phyloP scores from a whole-genome alignment of 1,139 yeast genomes.

The Candida albicans region DNA sequence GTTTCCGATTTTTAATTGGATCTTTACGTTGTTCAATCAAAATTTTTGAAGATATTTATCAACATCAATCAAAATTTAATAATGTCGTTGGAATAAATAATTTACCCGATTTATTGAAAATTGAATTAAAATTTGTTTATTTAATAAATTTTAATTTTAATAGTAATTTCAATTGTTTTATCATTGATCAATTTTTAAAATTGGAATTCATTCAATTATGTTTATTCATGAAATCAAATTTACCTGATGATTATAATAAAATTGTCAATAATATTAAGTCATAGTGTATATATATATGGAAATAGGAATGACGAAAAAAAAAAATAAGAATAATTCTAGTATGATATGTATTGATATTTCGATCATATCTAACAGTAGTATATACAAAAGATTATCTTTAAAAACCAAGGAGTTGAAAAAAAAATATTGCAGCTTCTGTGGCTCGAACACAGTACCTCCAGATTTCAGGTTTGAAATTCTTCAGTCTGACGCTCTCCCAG shows the following conservation, averaged over 20 bases:
- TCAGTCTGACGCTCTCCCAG: constrained; percentile 61
- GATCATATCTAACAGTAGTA: neutral
- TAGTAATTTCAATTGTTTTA: constrained; percentile 39
- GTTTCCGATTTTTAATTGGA: constrained; percentile 41
- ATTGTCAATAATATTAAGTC: neutral
- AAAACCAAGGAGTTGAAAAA: too few species aligned
- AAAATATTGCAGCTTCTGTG: constrained; percentile 46
- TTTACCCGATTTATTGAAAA: constrained; percentile 35
- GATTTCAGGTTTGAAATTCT: constrained; percentile 27
- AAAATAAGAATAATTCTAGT: neutral
- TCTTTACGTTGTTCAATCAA: constrained; percentile 48
- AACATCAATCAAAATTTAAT: constrained; percentile 44
- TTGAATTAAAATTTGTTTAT: constrained; percentile 45
- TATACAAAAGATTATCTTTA: neutral
- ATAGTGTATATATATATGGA: neutral
- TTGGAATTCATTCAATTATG: constrained; percentile 30
- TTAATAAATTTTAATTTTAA: constrained; percentile 41
- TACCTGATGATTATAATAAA: constrained; percentile 9
- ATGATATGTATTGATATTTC: neutral
- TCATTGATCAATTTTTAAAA: constrained; percentile 33
- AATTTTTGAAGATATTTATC: constrained; percentile 44
- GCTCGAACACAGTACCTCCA: constrained; percentile 60
- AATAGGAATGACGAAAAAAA: neutral
- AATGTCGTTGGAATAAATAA: constrained; percentile 45
- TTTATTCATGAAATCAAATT: constrained; percentile 15